Evolutionary conservation across 192 early-diverging fungal species (phyloP).

Genomic region (Cetraspora pellucida): DNA sequence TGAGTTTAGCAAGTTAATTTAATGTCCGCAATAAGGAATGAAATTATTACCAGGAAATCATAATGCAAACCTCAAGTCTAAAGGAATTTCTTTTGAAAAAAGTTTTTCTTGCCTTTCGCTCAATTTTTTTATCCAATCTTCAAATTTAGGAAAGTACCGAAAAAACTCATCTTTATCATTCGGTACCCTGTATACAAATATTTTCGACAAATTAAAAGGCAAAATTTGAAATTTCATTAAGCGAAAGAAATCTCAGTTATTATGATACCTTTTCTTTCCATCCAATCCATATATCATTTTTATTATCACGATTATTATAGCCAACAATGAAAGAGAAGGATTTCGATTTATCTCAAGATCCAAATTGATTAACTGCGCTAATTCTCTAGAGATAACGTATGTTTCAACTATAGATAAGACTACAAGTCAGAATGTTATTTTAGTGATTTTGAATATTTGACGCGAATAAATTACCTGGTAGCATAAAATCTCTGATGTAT

Average conservation of each 20-base stretch:
- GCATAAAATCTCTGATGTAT: constrained; percentile 25
- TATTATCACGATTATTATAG: constrained; percentile 2
- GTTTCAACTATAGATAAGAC: constrained; percentile 14
- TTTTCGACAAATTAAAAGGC: neutral
- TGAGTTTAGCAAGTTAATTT: neutral
- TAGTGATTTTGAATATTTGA: neutral
- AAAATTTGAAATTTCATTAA: neutral
- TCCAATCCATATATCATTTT: constrained; percentile 34
- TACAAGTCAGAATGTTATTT: neutral
- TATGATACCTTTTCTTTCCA: constrained; percentile 3
- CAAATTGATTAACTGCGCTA: constrained; percentile 9
- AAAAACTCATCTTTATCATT: constrained; percentile 17
- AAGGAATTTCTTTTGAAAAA: neutral
- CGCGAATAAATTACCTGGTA: constrained; percentile 13
- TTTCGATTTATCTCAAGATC: neutral
- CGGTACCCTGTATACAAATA: constrained; percentile 15
- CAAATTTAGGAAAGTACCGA: constrained; percentile 14
- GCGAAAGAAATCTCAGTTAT: neutral
- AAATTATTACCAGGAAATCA: neutral
- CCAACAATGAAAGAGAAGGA: constrained; percentile 6
- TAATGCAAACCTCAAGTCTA: neutral
- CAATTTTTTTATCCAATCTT: constrained; percentile 24
- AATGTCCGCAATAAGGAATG: neutral
- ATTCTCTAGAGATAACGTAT: constrained; percentile 13
- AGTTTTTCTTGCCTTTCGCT: neutral